Evolutionary conservation across 805 yeast species (phyloP), one percentile per base, ranked within the genome.

Genomic region (Saccharomycopsis synnaedendra): DNA sequence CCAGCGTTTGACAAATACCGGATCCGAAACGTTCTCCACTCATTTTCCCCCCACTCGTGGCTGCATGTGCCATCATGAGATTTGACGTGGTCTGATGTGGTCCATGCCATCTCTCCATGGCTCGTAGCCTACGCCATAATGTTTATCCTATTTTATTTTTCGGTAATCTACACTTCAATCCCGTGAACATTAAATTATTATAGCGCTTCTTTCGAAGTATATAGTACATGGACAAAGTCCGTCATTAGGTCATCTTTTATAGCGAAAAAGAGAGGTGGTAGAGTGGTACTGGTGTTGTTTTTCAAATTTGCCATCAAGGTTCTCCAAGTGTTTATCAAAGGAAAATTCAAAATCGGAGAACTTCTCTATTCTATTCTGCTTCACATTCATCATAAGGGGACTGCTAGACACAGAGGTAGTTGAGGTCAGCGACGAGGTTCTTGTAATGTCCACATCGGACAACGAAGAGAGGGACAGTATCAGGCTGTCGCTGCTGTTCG

Each of bases 221-320:
- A 19, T 19, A 19, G 19, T 19, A 19, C 19, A 19, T 19, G 19
- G 19, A 19, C 19, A 19, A 19, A 19, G 19, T 19, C 19, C 19
- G 19, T 39, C 27, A 10, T 39, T 11, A 39, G n/a, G 27, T 11
- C 11, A 9, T 9, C 8, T 41, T 34, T 42, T 42, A n/a, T 34
- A n/a, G 32, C 9, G n/a, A 28, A 43, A 43, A 5, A 43, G 27
- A 11, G 46, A 43, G 9, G 41, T 19, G 5, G 41, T 37, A 5
- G 46, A 43, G 42, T 42, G 34, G 19, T 43, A 35, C 7, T 41
- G 33, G 10, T 30, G 43, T 41, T 41, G 32, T 5, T 6, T 37
- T 11, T 35, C 36, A 19, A 19, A 19, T 19, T 19, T 19, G 19
- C 19, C 19, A 19, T 19, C 19, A 19, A 19, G 19, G 19, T 19